Evolutionary conservation across 495 filamentous ascomycete genomes (phyloP).

Genomic region (Articulospora tetracladia): DNA sequence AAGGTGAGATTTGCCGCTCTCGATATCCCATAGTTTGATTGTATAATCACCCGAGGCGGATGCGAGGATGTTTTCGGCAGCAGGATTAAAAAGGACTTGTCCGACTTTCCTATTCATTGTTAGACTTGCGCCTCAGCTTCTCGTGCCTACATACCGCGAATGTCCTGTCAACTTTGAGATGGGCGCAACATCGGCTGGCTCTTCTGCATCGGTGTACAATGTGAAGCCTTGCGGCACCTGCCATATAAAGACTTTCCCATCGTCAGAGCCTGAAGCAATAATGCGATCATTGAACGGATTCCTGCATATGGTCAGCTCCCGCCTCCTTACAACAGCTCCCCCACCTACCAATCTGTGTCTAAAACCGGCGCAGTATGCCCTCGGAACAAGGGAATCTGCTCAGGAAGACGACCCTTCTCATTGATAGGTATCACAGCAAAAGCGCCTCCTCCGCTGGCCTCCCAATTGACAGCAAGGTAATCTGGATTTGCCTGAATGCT

Average conservation of each 20-base stretch:
- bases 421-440: constrained; percentile 93
- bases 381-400: constrained; percentile 90
- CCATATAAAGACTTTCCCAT: constrained; percentile 97
- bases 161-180: constrained; percentile 76
- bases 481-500: constrained; percentile 77
- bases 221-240: constrained; percentile 87
- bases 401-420: constrained; percentile 84
- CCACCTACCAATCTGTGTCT: constrained; percentile 90
- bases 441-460: constrained; percentile 91
- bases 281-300: constrained; percentile 92
- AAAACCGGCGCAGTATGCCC: constrained; percentile 93
- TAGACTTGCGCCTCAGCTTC: not conserved
- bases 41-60: constrained; percentile 94
- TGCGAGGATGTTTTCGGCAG: constrained; percentile 92
- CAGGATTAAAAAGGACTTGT: constrained; percentile 95
- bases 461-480: constrained; percentile 97
- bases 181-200: constrained; percentile 76
- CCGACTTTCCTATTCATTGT: constrained; percentile 71
- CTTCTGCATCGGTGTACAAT: constrained; percentile 76
- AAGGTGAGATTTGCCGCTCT: constrained; percentile 65
- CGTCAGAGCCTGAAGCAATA: constrained; percentile 91
- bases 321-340: constrained; percentile 13
- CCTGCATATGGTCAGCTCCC: constrained; percentile 48
- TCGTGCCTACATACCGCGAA: constrained; percentile 41
- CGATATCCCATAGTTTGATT: constrained; percentile 94